Evolutionary conservation across 176 grass and related monocot species (phyloP), one percentile per base, ranked within the genome.

Genomic region (Saccharum spontaneum): DNA sequence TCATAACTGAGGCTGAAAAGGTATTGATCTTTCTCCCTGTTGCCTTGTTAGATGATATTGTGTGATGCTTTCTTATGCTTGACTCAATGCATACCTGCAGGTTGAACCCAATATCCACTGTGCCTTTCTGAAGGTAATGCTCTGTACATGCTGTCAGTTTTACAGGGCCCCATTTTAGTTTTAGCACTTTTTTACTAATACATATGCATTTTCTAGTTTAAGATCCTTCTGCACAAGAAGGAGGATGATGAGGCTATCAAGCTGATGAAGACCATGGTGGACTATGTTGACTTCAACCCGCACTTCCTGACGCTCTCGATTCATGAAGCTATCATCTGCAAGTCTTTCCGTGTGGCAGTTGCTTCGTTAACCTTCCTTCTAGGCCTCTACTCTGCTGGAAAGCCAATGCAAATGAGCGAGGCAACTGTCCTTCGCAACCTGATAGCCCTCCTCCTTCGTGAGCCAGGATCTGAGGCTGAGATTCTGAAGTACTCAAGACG

Each of bases 81-180:
- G 41, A 12, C 37, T 74, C 43, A 62, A 84, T 85, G 45, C 48
- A n/a, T 88, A 41, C 60, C 70, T 87, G 82, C 71, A 98, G 97
- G 86, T 98, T 69, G 90, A 98, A 74, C 93, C 92, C 60, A 96
- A 79, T 72, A 81, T 90, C 80, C 80, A 52, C 30, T 98, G 91
- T 83, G 91, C 86, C 85, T 98, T 98, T 84, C 78, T 96, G 41
- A 98, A 96, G 97, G 93, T 98, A 94, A 65, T 15, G 45, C 16
- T 73, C 43, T 65, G 69, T 31, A 33, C 37, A 73, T 73, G 6
- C 15, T 88, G 37, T 61, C 73, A 63, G 28, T 78, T 80, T 37
- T 81, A 46, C 44, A 78, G 5, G 46, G 43, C 72, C 23, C 4
- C 71, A 23, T 78, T 83, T 60, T 86, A 73, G 17, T 73, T 52